Percentiles rank a stretch among this genome's conserved stretches.
These are phyloP conservation scores for Mycena vitilis DNA, from an alignment of 768 basidiomycete species.

Conservation along the genomic window DNA sequence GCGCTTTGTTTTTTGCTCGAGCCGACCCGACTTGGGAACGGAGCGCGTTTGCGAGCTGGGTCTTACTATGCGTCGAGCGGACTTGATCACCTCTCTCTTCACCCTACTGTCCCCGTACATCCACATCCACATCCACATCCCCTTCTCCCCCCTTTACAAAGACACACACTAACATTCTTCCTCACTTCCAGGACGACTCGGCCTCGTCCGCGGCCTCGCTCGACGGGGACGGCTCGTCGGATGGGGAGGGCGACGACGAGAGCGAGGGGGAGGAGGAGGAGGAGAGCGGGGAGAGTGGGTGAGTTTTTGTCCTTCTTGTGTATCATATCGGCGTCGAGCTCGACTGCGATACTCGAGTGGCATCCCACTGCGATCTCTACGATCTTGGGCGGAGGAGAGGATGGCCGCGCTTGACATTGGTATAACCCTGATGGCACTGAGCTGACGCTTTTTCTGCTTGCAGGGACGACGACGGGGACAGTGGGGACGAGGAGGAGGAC, in stretches of 20 bases:
- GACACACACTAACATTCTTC: conserved; percentile 52
- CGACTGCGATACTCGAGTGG: too few species aligned
- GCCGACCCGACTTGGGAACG: too few species aligned
- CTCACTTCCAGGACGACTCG: conserved; percentile 54
- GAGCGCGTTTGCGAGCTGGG: too few species aligned
- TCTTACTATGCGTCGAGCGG: too few species aligned
- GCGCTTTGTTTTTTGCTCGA: too few species aligned
- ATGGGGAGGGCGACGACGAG: conserved; percentile 70
- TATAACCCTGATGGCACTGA: background rate
- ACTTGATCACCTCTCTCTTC: background rate
- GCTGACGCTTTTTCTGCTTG: conserved; percentile 35
- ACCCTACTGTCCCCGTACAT: background rate
- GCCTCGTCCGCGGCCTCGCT: conserved; percentile 54
- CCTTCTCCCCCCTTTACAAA: background rate
- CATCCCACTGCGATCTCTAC: too few species aligned
- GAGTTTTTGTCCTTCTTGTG: too few species aligned
- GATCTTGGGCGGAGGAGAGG: too few species aligned
- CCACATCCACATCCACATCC: background rate
- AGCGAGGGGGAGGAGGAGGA: conserved; percentile 75
- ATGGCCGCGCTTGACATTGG: background rate
- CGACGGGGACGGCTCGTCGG: conserved; percentile 72
- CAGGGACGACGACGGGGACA: conserved; percentile 58
- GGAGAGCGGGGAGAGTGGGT: conserved; percentile 56
- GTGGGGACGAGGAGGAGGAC: conserved; percentile 36
- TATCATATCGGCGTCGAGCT: too few species aligned